These are phyloP conservation scores for Tilletia setariae DNA, from an alignment of 1,284 basidiomycete species.

Conservation along the genomic window DNA sequence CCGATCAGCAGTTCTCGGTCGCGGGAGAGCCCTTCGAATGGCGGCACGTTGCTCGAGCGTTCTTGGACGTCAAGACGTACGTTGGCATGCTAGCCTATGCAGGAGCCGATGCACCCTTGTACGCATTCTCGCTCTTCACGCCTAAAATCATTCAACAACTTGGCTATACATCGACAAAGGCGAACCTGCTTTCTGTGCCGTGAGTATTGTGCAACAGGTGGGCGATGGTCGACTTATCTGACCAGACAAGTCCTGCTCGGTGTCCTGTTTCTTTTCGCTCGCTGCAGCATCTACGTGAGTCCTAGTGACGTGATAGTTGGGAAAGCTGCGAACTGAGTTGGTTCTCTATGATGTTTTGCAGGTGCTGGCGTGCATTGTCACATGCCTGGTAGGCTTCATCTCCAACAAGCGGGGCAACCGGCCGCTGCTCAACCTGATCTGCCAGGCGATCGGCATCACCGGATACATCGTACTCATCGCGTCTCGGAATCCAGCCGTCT, in stretches of 20 bases:
- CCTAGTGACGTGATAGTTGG: neutral
- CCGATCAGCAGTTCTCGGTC: slow-evolving; percentile 70
- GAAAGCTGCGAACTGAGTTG: neutral
- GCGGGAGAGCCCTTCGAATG: slow-evolving; percentile 65
- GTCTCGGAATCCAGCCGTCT: slow-evolving; percentile 59
- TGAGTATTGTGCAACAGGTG: neutral
- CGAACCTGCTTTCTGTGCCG: slow-evolving; percentile 43
- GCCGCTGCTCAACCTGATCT: slow-evolving; percentile 63
- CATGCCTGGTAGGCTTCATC: slow-evolving; percentile 64
- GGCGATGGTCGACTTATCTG: slow-evolving; percentile 26
- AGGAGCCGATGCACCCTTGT: slow-evolving; percentile 59
- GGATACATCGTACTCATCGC: slow-evolving; percentile 70
- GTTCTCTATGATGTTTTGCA: neutral
- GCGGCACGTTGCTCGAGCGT: slow-evolving; percentile 65
- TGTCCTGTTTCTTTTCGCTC: neutral
- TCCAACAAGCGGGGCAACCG: slow-evolving; percentile 65
- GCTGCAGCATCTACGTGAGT: slow-evolving; percentile 9
- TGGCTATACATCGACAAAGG: slow-evolving; percentile 31
- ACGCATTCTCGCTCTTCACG: slow-evolving; percentile 70
- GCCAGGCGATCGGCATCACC: slow-evolving; percentile 55
- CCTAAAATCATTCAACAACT: slow-evolving; percentile 55
- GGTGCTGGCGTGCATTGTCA: slow-evolving; percentile 62
- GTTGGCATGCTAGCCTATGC: slow-evolving; percentile 58
- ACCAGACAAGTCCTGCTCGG: neutral
- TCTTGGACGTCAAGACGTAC: slow-evolving; percentile 73